Evolutionary conservation across 192 early-diverging fungal genomes (phyloP), one percentile per base, ranked within the genome.

Genomic region (Podila epigama): DNA sequence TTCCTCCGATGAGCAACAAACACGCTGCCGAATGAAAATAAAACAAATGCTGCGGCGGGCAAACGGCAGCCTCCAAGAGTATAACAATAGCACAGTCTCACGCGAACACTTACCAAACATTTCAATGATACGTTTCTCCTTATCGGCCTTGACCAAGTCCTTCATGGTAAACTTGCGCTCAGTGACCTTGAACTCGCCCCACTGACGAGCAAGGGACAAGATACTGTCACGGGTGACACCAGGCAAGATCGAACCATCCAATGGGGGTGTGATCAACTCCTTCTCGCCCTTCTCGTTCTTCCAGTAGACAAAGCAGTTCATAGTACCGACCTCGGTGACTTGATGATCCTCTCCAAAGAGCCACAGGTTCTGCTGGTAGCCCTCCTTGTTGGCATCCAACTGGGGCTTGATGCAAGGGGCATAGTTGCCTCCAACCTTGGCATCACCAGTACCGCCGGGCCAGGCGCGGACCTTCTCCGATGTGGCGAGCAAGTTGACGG

Each of bases 161-260:
- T 72, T 79, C 94, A 98, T 95, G 63, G 86, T 90, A 63, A 97
- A 81, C 75, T 88, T 85, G 69, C 90, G 85, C 83, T 98, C 97
- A 5, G 84, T 78, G 33, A 98, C 94, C 84, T 94, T 89, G 85
- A 95, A 92, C 59, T 94, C 92, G 60, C 85, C 88, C 97, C 97
- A 98, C 33, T 75, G 55, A 44, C 88, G 84, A 9, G 94, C 85
- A 15, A 98, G 85, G 29, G 69, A 48, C 63, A 98, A 82, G 79
- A 98, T 93, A 29, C 94, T 96, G 84, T 95, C 94, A 68, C 97
- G 92, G 32, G 96, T 97, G 41, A 98, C 94, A 54, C 97, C 97
- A 10, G 95, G 95, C 59, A 98, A 88, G 68, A 98, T 97, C 50
- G 94, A 92, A 20, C 97, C 97, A 79, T 98, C 94, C 51, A 98